These are phyloP conservation scores for Arabidopsis lyrata DNA, from an alignment of 441 rosid species.

Conservation along the genomic window DNA sequence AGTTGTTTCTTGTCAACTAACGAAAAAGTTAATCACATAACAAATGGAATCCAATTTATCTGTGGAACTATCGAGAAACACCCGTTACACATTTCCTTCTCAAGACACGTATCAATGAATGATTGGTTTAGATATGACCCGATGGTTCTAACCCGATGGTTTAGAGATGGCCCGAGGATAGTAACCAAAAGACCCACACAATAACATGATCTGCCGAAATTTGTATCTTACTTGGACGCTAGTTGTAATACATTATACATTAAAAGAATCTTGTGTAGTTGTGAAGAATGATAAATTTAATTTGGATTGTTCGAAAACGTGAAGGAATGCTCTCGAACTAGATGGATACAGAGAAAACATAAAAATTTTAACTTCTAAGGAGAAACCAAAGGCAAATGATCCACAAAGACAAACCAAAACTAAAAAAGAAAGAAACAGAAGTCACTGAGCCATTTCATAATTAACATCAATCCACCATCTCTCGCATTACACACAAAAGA, in stretches of 20 bases:
- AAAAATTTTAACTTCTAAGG: not conserved
- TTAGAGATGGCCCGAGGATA: not conserved
- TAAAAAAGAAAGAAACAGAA: not conserved
- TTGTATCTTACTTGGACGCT: not conserved
- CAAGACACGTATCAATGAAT: too few species aligned
- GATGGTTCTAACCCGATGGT: not conserved
- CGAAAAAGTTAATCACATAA: constrained; percentile 28
- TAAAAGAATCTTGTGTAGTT: too few species aligned
- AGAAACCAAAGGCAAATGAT: constrained; percentile 5
- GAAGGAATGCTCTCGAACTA: not conserved
- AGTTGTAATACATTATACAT: not conserved
- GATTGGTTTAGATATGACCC: not conserved
- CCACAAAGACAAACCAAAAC: constrained; percentile 18
- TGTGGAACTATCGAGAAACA: constrained; percentile 38
- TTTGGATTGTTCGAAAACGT: not conserved
- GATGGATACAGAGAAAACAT: not conserved
- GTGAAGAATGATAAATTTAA: too few species aligned
- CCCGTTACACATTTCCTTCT: constrained; percentile 7
- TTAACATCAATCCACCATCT: constrained; percentile 33
- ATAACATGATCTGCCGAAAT: constrained; percentile 8
- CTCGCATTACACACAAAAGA: constrained; percentile 37
- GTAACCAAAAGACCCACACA: constrained; percentile 12
- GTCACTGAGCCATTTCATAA: constrained; percentile 3
- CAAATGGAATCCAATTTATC: constrained; percentile 34
- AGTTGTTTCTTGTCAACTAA: not conserved